phyloP scores from a whole-genome alignment of 2,329 filamentous ascomycete genomes.

The Bipolaris sorokiniana region DNA sequence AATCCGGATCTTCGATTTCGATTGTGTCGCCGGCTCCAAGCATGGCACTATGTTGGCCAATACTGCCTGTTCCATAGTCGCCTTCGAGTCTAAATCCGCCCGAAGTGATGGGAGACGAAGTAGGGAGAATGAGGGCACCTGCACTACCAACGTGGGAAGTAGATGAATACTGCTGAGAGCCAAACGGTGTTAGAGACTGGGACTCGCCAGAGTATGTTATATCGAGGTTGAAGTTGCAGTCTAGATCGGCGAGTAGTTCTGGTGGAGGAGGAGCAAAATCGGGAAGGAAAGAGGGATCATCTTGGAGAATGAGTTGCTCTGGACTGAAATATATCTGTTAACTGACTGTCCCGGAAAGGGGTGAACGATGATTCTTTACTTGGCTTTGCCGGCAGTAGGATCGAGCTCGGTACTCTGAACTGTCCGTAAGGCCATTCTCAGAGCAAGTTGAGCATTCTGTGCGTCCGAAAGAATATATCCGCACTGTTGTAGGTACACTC shows the following conservation, averaged over 20 bases:
- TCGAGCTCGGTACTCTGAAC: slow-evolving; percentile 68
- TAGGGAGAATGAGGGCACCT: slow-evolving; percentile 55
- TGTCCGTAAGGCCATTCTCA: slow-evolving; percentile 70
- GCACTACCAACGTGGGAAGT: slow-evolving; percentile 28
- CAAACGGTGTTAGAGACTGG: slow-evolving; percentile 48
- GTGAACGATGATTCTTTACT: slow-evolving; percentile 58
- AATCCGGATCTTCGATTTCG: slow-evolving; percentile 57
- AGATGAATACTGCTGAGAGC: slow-evolving; percentile 34
- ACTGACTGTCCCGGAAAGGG: neutral
- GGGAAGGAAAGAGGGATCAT: slow-evolving; percentile 82
- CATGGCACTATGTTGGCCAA: slow-evolving; percentile 34
- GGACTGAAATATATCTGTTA: slow-evolving; percentile 59
- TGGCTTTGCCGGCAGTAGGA: slow-evolving; percentile 71
- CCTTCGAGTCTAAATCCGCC: slow-evolving; percentile 52
- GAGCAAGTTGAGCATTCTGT: slow-evolving; percentile 74
- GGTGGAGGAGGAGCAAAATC: slow-evolving; percentile 67
- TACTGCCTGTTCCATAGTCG: slow-evolving; percentile 49
- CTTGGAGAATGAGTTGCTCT: slow-evolving; percentile 75
- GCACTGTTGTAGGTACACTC: slow-evolving; percentile 87
- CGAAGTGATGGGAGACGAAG: slow-evolving; percentile 52
- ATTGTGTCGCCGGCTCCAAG: slow-evolving; percentile 52
- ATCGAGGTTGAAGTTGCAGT: slow-evolving; percentile 45
- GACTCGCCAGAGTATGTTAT: slow-evolving; percentile 45
- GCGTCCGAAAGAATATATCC: slow-evolving; percentile 83
- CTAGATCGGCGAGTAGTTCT: slow-evolving; percentile 58